Percentiles rank a stretch among this genome's conserved stretches.
phyloP scores from a whole-genome alignment of 371 early-diverging fungal species.

The Smittium mucronatum region DNA sequence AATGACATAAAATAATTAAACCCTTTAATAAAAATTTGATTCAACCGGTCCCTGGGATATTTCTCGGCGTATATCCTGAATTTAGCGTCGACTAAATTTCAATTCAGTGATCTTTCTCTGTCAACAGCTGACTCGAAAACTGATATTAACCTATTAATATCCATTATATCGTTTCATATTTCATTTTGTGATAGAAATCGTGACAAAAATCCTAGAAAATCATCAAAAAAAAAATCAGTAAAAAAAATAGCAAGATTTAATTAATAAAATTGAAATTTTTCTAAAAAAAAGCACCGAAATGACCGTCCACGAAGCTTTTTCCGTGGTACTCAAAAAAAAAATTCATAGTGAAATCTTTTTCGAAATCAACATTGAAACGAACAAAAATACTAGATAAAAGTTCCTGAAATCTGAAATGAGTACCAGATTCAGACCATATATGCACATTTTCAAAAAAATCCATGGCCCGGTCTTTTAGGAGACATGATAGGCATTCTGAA shows the following conservation, averaged over 20 bases:
- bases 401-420: not conserved
- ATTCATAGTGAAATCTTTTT: not conserved
- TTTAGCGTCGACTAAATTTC: not conserved
- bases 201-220: not conserved
- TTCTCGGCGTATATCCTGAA: not conserved
- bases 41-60: not conserved
- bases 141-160: not conserved
- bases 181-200: not conserved
- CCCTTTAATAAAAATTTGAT: not conserved
- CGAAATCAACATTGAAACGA: not conserved
- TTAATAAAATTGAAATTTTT: not conserved
- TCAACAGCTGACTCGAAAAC: not conserved
- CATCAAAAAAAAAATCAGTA: not conserved
- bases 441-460: not conserved
- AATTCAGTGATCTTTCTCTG: not conserved
- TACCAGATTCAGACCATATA: not conserved
- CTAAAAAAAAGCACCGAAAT: not conserved
- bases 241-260: not conserved
- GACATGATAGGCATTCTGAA: not conserved
- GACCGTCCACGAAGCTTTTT: constrained; percentile 2
- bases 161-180: not conserved
- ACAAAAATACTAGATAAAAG: not conserved
- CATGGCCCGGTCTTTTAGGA: not conserved
- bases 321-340: not conserved
- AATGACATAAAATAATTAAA: not conserved